phyloP scores from a whole-genome alignment of 495 filamentous ascomycete species.

The Neurospora sp. region DNA sequence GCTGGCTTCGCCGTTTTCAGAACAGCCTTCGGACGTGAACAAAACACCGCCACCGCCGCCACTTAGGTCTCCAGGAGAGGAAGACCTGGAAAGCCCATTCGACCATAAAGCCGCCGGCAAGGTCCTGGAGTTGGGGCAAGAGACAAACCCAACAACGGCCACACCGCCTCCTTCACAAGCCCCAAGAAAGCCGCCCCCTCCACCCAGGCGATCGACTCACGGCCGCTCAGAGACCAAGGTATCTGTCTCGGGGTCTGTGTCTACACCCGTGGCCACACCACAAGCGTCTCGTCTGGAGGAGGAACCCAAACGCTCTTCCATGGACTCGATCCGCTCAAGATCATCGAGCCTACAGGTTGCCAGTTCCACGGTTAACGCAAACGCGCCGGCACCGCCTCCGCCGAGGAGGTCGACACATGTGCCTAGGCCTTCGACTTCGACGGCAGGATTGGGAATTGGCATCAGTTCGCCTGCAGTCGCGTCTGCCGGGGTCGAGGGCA shows the following conservation, averaged over 20 bases:
- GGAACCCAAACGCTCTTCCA: constrained; percentile 27
- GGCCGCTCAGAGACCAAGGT: constrained; percentile 29
- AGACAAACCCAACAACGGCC: constrained; percentile 12
- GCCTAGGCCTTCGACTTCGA: constrained; percentile 15
- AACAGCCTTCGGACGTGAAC: constrained; percentile 35
- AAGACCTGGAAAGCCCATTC: constrained; percentile 30
- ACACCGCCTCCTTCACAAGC: constrained; percentile 6
- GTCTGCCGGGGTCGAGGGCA: constrained; percentile 2
- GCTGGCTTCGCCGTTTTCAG: constrained; percentile 2
- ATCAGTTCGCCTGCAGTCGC: constrained; percentile 7
- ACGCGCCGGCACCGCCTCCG: constrained; percentile 34
- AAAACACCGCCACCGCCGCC: constrained; percentile 38
- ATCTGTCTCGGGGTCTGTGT: constrained; percentile 13
- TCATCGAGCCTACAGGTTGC: constrained; percentile 28
- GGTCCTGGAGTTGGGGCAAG: constrained; percentile 23
- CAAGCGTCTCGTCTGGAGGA: constrained; percentile 23
- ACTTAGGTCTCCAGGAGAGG: constrained; percentile 29
- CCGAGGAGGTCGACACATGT: constrained; percentile 30
- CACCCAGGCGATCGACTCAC: constrained; percentile 37
- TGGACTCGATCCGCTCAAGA: constrained; percentile 34
- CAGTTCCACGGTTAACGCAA: background rate
- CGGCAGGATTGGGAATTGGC: background rate
- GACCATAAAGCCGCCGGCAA: constrained; percentile 38
- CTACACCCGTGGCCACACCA: background rate
- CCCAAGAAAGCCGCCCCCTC: constrained; percentile 33